A percentile compares a stretch with the other conserved stretches of the same genome.
Conservation (phyloP, 192 early-diverging fungal genomes). For the Chytriomyces sp. region DNA sequence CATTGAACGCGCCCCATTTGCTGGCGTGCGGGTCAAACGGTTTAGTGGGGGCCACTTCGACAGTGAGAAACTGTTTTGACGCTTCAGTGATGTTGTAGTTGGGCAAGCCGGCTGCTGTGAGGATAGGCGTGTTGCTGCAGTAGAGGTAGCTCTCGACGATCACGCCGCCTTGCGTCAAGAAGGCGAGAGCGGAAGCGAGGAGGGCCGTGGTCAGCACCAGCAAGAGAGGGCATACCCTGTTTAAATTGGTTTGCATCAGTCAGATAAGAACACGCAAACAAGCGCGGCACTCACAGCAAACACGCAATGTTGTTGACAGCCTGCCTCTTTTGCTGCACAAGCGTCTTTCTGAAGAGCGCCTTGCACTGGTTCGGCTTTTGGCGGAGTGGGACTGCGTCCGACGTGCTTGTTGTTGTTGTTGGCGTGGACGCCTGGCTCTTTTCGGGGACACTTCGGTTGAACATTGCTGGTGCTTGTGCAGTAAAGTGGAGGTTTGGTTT, state of each 20-base stretch:
- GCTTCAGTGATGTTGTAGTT: too few species aligned
- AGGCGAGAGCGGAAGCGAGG: too few species aligned
- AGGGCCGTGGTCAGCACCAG: constrained; percentile 65
- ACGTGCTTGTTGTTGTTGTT: too few species aligned
- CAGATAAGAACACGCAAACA: background rate
- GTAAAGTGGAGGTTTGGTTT: too few species aligned
- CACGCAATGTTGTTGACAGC: constrained; percentile 64
- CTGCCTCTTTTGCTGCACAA: constrained; percentile 73
- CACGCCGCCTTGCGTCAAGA: too few species aligned
- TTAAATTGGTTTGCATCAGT: constrained; percentile 4
- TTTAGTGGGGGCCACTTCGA: too few species aligned
- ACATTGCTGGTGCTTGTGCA: too few species aligned
- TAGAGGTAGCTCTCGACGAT: constrained; percentile 5
- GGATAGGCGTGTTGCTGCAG: constrained; percentile 32
- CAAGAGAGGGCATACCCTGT: constrained; percentile 65
- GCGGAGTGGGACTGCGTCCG: background rate
- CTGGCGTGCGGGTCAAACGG: too few species aligned
- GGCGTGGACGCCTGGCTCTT: too few species aligned
- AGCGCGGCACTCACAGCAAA: background rate
- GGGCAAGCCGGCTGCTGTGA: constrained; percentile 19
- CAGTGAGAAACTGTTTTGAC: too few species aligned
- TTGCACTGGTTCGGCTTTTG: constrained; percentile 40
- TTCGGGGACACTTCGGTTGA: too few species aligned
- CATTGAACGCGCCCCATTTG: too few species aligned
- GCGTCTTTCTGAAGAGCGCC: constrained; percentile 61